Evolutionary conservation across 371 early-diverging fungal genomes (phyloP).

Genomic region (Haplosporangium sp.): DNA sequence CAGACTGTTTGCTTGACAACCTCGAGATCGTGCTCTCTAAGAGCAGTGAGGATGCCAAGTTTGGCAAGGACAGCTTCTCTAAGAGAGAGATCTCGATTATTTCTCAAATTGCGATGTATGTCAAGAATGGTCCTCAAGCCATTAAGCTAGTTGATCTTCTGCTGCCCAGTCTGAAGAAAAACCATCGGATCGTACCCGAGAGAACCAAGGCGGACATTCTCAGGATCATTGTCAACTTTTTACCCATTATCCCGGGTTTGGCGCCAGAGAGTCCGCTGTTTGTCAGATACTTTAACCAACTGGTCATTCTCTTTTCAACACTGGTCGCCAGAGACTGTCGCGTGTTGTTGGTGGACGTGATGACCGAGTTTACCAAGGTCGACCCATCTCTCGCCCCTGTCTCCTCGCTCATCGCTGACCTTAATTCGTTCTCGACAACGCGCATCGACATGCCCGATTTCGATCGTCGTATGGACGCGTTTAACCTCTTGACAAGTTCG

Average conservation of each 20-base stretch:
- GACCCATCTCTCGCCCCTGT: conserved; percentile 67
- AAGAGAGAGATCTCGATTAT: conserved; percentile 84
- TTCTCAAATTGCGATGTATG: conserved; percentile 80
- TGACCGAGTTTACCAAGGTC: conserved; percentile 71
- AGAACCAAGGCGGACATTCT: conserved; percentile 87
- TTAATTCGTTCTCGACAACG: conserved; percentile 80
- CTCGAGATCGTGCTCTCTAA: conserved; percentile 69
- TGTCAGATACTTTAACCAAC: conserved; percentile 66
- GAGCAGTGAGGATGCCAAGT: conserved; percentile 61
- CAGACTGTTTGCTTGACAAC: conserved; percentile 70
- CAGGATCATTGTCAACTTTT: conserved; percentile 77
- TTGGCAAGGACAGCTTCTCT: conserved; percentile 68
- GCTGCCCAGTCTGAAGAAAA: conserved; percentile 83
- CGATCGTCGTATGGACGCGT: conserved; percentile 83
- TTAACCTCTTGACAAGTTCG: conserved; percentile 75
- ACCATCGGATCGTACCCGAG: conserved; percentile 78
- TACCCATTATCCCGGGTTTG: conserved; percentile 66
- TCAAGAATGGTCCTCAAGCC: conserved; percentile 75
- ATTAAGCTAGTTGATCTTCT: conserved; percentile 80
- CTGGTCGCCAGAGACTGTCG: conserved; percentile 70
- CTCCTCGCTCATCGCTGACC: conserved; percentile 68
- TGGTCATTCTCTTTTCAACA: conserved; percentile 70
- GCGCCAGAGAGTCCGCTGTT: conserved; percentile 58
- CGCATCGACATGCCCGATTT: conserved; percentile 93
- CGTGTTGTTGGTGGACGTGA: conserved; percentile 67